Evolutionary conservation across 2,329 filamentous ascomycete species (phyloP), one percentile per base, ranked within the genome.

Genomic region (Sporothrix luriei): DNA sequence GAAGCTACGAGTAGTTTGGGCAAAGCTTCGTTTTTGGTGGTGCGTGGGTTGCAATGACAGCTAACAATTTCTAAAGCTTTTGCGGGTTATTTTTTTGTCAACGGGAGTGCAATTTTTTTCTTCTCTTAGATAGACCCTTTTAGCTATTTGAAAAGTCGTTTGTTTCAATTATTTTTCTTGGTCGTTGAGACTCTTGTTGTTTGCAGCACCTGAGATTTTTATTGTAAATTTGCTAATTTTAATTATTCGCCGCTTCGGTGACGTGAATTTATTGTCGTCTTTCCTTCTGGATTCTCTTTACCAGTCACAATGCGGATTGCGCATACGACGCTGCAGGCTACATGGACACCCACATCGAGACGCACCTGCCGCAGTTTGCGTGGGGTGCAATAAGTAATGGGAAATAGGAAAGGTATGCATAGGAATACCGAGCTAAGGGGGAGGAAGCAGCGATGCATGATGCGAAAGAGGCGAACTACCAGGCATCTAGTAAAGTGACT

Each of bases 1-100:
- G 54, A 69, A 72, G 71, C 72, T 72, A 72, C 57, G 71, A 33
- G 66, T 72, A 62, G 68, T 71, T 71, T 64, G 48, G 72, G 72
- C 14, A 73, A 72, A 70, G 70, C 72, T 69, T 68, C 57, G 43
- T 67, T 55, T 33, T 54, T 49, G 64, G 46, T 51, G 52, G 68
- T 62, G 62, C 38, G 57, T 70, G 46, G 65, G 66, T 66, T 49
- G 59, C 29, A 68, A 49, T 49, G 49, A 52, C 66, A 59, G 61
- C 52, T 51, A 57, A 55, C 26, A 21, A 55, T 57, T 68, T 68
- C 38, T 61, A 49, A 68, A 59, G 24, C 43, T 49, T 64, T 67
- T 54, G 10, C 49, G 9, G 26, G 61, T 48, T 68, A 43, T 52
- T 29, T 62, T 62, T 57, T 52, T 24, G 33, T 33, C 33, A 33